Percentiles rank a stretch among this genome's conserved stretches.
These are phyloP conservation scores for Mycena filopes DNA, from an alignment of 768 basidiomycete genomes.

Conservation along the genomic window DNA sequence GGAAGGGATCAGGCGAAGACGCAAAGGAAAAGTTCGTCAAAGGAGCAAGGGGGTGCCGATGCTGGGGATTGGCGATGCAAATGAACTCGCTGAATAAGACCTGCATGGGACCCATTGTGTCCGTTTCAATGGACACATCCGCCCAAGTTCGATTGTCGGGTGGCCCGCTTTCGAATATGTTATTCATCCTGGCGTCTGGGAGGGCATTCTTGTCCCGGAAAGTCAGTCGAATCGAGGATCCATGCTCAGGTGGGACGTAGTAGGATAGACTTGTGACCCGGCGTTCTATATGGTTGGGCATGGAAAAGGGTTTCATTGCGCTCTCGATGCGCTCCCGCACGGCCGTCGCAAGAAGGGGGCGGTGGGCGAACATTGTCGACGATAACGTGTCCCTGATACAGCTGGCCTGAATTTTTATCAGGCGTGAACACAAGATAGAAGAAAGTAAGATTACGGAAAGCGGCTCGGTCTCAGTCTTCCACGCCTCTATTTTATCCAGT, in stretches of 20 bases:
- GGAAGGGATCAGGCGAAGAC: slow-evolving; percentile 13
- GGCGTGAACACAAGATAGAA: not conserved
- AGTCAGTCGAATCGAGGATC: slow-evolving; percentile 1
- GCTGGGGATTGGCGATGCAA: slow-evolving; percentile 4
- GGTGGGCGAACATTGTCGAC: not conserved
- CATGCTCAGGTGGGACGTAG: not conserved
- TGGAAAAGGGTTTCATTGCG: not conserved
- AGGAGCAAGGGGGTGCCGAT: slow-evolving; percentile 19
- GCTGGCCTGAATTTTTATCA: slow-evolving; percentile 9
- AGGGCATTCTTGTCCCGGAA: slow-evolving; percentile 26
- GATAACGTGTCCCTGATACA: not conserved
- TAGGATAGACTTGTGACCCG: slow-evolving; percentile 19
- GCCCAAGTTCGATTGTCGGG: slow-evolving; percentile 14
- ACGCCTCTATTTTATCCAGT: slow-evolving; percentile 15
- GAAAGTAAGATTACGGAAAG: slow-evolving; percentile 1
- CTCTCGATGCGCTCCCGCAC: slow-evolving; percentile 9
- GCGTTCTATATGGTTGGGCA: slow-evolving; percentile 1
- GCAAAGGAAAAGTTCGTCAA: slow-evolving; percentile 3
- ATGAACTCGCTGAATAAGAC: slow-evolving; percentile 5
- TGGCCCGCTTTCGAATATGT: not conserved
- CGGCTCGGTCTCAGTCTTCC: slow-evolving; percentile 15
- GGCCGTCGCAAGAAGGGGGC: slow-evolving; percentile 3
- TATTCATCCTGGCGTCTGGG: not conserved
- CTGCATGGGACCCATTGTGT: slow-evolving; percentile 2
- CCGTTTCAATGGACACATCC: slow-evolving; percentile 11